phyloP scores from a whole-genome alignment of 129 eudicot genomes.

The Kitagawia praeruptora region DNA sequence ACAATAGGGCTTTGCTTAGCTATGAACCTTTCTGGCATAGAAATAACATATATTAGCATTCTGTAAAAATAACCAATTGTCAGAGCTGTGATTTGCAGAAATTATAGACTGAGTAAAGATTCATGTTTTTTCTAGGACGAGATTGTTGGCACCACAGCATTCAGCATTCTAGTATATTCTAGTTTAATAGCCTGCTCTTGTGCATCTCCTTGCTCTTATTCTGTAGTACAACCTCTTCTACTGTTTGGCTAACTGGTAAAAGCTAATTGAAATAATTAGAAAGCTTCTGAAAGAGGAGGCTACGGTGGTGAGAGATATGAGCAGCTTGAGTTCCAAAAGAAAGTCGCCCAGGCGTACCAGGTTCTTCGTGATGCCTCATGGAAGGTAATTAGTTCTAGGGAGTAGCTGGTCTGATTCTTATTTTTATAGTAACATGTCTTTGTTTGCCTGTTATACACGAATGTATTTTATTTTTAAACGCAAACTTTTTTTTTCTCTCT shows the following conservation, averaged over 20 bases:
- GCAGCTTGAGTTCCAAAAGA: conserved; percentile 78
- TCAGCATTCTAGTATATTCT: background rate
- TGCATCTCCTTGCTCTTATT: background rate
- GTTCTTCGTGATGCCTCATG: conserved; percentile 66
- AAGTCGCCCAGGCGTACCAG: conserved; percentile 51
- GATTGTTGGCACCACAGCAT: background rate
- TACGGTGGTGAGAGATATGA: conserved; percentile 98
- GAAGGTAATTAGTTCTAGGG: conserved; percentile 44
- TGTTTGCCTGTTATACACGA: background rate
- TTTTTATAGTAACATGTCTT: background rate
- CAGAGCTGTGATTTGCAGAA: background rate
- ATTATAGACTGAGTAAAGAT: background rate
- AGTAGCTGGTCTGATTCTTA: background rate
- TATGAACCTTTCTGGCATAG: background rate
- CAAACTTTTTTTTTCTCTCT: background rate
- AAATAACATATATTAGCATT: background rate
- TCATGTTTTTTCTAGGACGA: background rate
- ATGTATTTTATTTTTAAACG: background rate
- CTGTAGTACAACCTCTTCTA: background rate
- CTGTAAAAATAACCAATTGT: background rate
- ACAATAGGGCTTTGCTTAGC: background rate
- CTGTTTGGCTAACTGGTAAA: background rate
- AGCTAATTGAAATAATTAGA: conserved; percentile 29
- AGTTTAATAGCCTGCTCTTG: background rate
- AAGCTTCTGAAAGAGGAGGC: conserved; percentile 98